These are phyloP conservation scores for Oryza meyeriana DNA, from an alignment of 176 grass and related monocot species.

Conservation along the genomic window DNA sequence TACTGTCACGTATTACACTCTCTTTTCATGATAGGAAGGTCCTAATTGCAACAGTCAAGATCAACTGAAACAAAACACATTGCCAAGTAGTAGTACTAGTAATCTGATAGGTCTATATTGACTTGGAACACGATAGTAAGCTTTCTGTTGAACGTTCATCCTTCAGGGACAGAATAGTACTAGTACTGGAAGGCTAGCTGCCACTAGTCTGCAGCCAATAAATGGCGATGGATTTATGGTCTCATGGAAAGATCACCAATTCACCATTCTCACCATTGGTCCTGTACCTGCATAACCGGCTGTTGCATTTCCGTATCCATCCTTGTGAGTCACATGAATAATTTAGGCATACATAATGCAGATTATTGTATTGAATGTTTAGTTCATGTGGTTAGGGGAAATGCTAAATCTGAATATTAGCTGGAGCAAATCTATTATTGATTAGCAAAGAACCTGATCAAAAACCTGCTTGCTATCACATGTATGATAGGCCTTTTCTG, in stretches of 20 bases:
- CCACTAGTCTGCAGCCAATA: not conserved
- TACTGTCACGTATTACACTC: not conserved
- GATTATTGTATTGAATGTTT: not conserved
- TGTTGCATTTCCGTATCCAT: not conserved
- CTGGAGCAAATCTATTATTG: slow-evolving; percentile 29
- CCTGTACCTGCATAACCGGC: not conserved
- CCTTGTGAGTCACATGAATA: slow-evolving; percentile 7
- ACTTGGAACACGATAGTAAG: not conserved
- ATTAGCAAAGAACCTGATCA: slow-evolving; percentile 16
- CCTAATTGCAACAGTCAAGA: not conserved
- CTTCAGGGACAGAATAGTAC: not conserved
- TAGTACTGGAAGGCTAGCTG: not conserved
- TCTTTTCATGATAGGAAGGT: not conserved
- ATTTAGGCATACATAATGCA: not conserved
- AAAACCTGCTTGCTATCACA: slow-evolving; percentile 2
- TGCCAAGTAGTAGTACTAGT: not conserved
- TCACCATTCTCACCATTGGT: not conserved
- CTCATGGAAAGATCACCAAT: slow-evolving; percentile 5
- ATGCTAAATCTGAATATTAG: not conserved
- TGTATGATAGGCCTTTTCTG: not conserved
- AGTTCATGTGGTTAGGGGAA: not conserved
- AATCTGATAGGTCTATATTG: not conserved
- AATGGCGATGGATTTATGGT: not conserved
- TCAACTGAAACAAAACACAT: not conserved
- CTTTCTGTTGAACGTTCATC: not conserved